Evolutionary conservation across 441 rosid species (phyloP), one percentile per base, ranked within the genome.

Genomic region (Cnidoscolus chayamansa): DNA sequence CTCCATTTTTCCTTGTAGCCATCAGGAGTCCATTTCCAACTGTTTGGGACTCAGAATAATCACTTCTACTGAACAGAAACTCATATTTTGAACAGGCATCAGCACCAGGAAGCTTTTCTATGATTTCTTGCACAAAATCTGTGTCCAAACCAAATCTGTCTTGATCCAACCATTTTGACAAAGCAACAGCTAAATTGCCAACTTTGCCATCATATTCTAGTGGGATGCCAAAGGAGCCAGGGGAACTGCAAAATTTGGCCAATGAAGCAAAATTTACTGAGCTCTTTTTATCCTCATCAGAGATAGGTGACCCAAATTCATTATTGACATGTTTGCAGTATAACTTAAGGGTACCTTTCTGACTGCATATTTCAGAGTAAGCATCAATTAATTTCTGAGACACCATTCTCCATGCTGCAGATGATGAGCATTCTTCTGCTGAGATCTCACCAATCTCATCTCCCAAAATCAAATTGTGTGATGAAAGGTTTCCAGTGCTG

Each of bases 91-190:
- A 80, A 83, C 99, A 96, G 65, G 84, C 79, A 65, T 82, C 84
- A 13, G 78, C 84, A 80, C 88, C 93, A 79, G 97, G 97, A 83
- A 96, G 89, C 70, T 76, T 83, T 80, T 91, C 99, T 74, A 93
- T 81, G 63, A 88, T 87, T 85, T 96, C 97, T 75, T 84, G 97
- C 75, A 96, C 97, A 87, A 96, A 91, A 61, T 89, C 97, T 57
- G 89, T 75, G 65, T 96, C 99, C 75, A 96, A 72, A 62, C 99
- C 99, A 86, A 88, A 96, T 81, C 99, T 90, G 81, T 90, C 96
- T 78, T 85, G 92, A 73, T 83, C 89, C 76, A 91, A 83, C 99
- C 99, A 93, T 77, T 84, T 82, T 72, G 81, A 76, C 77, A 96
- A 81, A 49, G 79, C 81, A 78, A 81, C 77, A 73, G 80, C 67